Conservation (phyloP, 768 basidiomycete genomes). For the Podaxis sp. region DNA sequence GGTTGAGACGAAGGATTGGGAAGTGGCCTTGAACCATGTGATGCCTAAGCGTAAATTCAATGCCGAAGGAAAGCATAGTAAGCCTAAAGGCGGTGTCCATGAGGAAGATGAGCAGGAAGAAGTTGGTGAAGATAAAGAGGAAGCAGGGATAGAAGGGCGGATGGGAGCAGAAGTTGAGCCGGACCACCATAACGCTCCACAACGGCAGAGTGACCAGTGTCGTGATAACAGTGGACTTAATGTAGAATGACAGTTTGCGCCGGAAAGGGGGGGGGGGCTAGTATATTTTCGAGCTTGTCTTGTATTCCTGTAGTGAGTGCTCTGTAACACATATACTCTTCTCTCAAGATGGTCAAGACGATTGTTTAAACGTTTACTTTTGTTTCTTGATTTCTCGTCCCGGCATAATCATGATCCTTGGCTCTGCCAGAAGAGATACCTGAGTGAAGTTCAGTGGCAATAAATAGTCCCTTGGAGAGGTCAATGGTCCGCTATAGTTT, state of each 20-base stretch:
- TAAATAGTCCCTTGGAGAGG: not conserved
- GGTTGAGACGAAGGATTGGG: constrained; percentile 85
- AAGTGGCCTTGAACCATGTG: constrained; percentile 78
- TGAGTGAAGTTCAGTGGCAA: not conserved
- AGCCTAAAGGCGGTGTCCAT: constrained; percentile 11
- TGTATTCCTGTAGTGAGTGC: not conserved
- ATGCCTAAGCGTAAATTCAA: constrained; percentile 91
- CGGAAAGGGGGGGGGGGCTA: too few species aligned
- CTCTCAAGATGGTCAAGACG: not conserved
- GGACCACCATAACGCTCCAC: not conserved
- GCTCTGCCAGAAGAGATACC: not conserved
- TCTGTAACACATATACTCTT: not conserved
- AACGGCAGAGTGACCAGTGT: not conserved
- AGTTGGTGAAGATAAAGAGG: constrained; percentile 1
- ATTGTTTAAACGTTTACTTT: not conserved
- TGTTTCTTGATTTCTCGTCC: not conserved
- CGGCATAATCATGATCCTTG: not conserved
- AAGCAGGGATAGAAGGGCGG: not conserved
- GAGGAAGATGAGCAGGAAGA: constrained; percentile 15
- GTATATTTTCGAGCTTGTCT: not conserved
- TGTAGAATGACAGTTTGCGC: too few species aligned
- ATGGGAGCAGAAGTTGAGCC: not conserved
- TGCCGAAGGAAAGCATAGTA: constrained; percentile 29
- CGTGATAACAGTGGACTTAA: too few species aligned
- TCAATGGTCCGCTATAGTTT: not conserved